Conservation (phyloP, 192 early-diverging fungal species). For the Dimargaris xerosporica region DNA sequence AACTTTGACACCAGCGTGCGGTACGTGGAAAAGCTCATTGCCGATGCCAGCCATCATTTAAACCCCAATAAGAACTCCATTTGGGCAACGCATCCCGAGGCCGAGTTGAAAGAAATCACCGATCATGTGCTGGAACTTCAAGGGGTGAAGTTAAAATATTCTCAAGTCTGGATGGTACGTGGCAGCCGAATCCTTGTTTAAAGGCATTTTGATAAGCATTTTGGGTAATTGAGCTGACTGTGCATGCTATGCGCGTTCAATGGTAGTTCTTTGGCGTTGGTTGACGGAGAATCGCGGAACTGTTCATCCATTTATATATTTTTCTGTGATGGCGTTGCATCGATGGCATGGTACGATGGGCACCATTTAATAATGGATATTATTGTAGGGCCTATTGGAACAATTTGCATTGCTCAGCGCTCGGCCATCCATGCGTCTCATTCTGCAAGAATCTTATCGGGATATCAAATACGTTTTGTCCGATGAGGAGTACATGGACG, state of each 20-base stretch:
- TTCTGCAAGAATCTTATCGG: conserved; percentile 66
- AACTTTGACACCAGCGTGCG: conserved; percentile 73
- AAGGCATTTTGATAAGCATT: too few relatives aligned
- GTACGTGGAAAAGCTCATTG: conserved; percentile 59
- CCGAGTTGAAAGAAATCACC: not conserved
- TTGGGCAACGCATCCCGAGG: conserved; percentile 17
- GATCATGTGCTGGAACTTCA: not conserved
- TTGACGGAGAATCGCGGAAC: too few relatives aligned
- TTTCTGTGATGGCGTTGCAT: too few relatives aligned
- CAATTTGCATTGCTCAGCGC: conserved; percentile 66
- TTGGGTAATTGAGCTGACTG: too few relatives aligned
- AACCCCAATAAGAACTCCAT: conserved; percentile 11
- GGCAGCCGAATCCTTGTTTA: too few relatives aligned
- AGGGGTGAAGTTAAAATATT: conserved; percentile 16
- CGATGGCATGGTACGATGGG: too few relatives aligned
- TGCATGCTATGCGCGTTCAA: too few relatives aligned
- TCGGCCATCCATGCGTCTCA: conserved; percentile 59
- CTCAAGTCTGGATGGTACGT: conserved; percentile 42
- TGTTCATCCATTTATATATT: too few relatives aligned
- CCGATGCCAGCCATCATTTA: conserved; percentile 45
- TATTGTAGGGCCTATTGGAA: conserved; percentile 50
- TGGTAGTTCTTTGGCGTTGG: too few relatives aligned
- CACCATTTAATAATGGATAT: too few relatives aligned
- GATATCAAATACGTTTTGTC: conserved; percentile 81
- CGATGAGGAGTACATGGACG: conserved; percentile 83